These are phyloP conservation scores for Saksenaea vasiformis DNA, from an alignment of 371 early-diverging fungal genomes.

Conservation along the genomic window DNA sequence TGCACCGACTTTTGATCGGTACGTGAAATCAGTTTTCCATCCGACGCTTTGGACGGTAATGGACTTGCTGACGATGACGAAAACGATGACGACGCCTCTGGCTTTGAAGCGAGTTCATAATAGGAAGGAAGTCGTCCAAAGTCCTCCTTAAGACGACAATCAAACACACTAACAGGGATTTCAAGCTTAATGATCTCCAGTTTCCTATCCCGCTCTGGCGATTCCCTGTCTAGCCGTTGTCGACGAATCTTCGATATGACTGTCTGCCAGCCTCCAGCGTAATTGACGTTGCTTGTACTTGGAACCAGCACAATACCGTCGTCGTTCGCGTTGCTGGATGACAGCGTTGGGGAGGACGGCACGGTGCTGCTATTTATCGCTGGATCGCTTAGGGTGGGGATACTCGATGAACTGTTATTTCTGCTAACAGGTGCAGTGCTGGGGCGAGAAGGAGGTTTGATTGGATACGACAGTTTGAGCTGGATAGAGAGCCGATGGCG, in stretches of 20 bases:
- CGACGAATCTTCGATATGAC: not conserved
- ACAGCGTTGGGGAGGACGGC: not conserved
- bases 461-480: slow-evolving; percentile 26
- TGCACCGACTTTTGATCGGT: not conserved
- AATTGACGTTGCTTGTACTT: not conserved
- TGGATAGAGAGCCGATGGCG: slow-evolving; percentile 29
- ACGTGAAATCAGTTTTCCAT: not conserved
- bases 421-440: slow-evolving; percentile 9
- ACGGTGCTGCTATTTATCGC: not conserved
- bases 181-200: slow-evolving; percentile 26
- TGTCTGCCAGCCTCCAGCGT: slow-evolving; percentile 3
- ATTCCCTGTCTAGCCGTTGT: not conserved
- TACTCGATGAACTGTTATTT: slow-evolving; percentile 7
- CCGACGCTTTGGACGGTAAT: not conserved
- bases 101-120: slow-evolving; percentile 27
- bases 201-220: not conserved
- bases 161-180: slow-evolving; percentile 31
- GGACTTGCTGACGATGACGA: not conserved
- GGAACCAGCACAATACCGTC: not conserved
- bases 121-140: slow-evolving; percentile 50
- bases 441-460: not conserved
- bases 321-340: not conserved
- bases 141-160: slow-evolving; percentile 49
- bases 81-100: not conserved
- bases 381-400: not conserved